These are phyloP conservation scores for Brassica nigra DNA, from an alignment of 345 rosid genomes.

Conservation along the genomic window DNA sequence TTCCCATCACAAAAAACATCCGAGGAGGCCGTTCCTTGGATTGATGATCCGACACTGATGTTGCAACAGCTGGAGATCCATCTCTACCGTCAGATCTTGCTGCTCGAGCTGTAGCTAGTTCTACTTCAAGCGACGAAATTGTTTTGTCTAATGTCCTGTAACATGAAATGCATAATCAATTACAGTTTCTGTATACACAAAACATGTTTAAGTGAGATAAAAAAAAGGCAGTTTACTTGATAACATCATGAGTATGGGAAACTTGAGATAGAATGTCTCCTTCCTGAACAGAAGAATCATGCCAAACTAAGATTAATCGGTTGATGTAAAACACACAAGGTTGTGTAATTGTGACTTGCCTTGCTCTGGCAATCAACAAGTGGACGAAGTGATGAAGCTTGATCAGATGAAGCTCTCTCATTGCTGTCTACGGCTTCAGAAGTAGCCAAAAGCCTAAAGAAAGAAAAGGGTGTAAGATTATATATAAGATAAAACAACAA, in stretches of 20 bases:
- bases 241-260: conserved; percentile 87
- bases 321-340: conserved; percentile 22
- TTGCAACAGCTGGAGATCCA: conserved; percentile 43
- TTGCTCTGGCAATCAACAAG: conserved; percentile 65
- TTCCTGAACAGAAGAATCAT: conserved; percentile 56
- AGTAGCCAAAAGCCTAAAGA: conserved; percentile 60
- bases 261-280: conserved; percentile 86
- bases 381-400: conserved; percentile 49
- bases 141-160: conserved; percentile 71
- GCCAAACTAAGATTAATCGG: conserved; percentile 34
- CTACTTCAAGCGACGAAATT: conserved; percentile 64
- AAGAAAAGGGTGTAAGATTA: neutral
- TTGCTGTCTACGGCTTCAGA: conserved; percentile 49
- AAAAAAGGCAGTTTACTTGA: conserved; percentile 54
- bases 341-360: conserved; percentile 49
- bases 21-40: conserved; percentile 67
- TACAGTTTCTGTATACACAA: neutral
- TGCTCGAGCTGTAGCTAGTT: conserved; percentile 57
- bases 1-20: conserved; percentile 83
- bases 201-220: conserved; percentile 16
- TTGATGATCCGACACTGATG: conserved; percentile 45
- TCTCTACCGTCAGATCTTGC: conserved; percentile 19
- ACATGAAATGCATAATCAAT: conserved; percentile 12
- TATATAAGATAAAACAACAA: neutral
- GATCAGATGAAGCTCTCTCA: conserved; percentile 44